phyloP scores from a whole-genome alignment of 495 filamentous ascomycete species.

The Diplogelasinospora grovesii region DNA sequence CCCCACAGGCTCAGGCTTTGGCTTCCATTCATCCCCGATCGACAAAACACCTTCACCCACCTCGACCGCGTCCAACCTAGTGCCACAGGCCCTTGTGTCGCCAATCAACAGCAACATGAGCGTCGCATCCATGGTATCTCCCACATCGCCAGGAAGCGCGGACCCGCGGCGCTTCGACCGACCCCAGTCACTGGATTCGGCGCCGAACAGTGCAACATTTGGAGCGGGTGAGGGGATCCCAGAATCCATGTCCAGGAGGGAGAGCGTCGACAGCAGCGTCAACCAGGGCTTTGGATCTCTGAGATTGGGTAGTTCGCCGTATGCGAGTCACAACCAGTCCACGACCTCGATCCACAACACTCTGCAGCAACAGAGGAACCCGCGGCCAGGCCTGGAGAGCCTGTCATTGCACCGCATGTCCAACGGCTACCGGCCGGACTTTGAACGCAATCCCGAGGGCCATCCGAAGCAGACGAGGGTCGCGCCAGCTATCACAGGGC shows the following conservation, averaged over 20 bases:
- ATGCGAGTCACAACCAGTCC: slow-evolving; percentile 70
- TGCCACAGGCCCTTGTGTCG: slow-evolving; percentile 40
- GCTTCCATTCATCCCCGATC: slow-evolving; percentile 36
- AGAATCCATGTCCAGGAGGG: slow-evolving; percentile 53
- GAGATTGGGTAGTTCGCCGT: slow-evolving; percentile 60
- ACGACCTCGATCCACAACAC: slow-evolving; percentile 61
- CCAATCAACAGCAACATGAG: slow-evolving; percentile 46
- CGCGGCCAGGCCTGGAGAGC: slow-evolving; percentile 35
- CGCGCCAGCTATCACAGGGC: slow-evolving; percentile 69
- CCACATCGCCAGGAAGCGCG: slow-evolving; percentile 36
- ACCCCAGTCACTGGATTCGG: slow-evolving; percentile 41
- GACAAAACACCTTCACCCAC: slow-evolving; percentile 51
- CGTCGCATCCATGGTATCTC: slow-evolving; percentile 51
- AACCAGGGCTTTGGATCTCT: slow-evolving; percentile 65
- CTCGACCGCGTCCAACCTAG: slow-evolving; percentile 30
- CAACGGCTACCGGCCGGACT: slow-evolving; percentile 54
- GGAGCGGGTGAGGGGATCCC: slow-evolving; percentile 15
- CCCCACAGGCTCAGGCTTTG: slow-evolving; percentile 28
- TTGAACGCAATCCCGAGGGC: slow-evolving; percentile 46
- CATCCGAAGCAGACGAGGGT: slow-evolving; percentile 49
- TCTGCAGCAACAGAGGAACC: slow-evolving; percentile 46
- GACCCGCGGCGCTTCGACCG: slow-evolving; percentile 35
- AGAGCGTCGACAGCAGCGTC: slow-evolving; percentile 72
- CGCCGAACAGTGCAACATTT: slow-evolving; percentile 23
- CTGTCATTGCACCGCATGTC: slow-evolving; percentile 49